These are phyloP conservation scores for Mesostigma viride DNA, from an alignment of 139 green algal species.

Conservation along the genomic window DNA sequence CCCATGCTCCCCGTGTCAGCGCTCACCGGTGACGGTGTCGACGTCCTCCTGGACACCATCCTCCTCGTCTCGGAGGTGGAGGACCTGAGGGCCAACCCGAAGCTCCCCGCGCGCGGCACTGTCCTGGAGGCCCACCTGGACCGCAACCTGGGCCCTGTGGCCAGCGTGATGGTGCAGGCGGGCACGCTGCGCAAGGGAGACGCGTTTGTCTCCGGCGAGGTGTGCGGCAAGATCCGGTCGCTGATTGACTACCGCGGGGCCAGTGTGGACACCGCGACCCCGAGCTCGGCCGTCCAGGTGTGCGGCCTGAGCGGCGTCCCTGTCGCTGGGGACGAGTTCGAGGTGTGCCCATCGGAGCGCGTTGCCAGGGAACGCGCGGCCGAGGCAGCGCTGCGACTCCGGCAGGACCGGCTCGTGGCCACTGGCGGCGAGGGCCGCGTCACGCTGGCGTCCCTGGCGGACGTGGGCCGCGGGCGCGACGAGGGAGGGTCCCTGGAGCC, in stretches of 20 bases:
- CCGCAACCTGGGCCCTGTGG: conserved; percentile 50
- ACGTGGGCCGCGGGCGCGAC: conserved; percentile 35
- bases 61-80: conserved; percentile 65
- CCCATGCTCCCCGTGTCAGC: conserved; percentile 77
- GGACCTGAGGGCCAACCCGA: conserved; percentile 64
- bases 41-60: conserved; percentile 70
- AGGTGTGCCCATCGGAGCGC: conserved; percentile 44
- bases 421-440: conserved; percentile 61
- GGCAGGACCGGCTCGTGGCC: conserved; percentile 45
- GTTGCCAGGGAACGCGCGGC: conserved; percentile 46
- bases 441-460: conserved; percentile 64
- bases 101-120: conserved; percentile 59
- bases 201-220: conserved; percentile 54
- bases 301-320: conserved; percentile 70
- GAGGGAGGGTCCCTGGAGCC: conserved; percentile 9
- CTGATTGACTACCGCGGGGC: conserved; percentile 49
- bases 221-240: conserved; percentile 69
- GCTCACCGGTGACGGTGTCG: conserved; percentile 71
- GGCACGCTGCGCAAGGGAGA: conserved; percentile 81
- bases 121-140: conserved; percentile 92
- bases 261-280: conserved; percentile 48
- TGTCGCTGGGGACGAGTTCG: conserved; percentile 82
- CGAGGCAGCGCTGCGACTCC: conserved; percentile 22
- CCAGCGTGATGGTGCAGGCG: conserved; percentile 75
- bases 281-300: conserved; percentile 81